Evolutionary conservation across 2,329 filamentous ascomycete species (phyloP).

Genomic region (Xylaria hypoxylon): DNA sequence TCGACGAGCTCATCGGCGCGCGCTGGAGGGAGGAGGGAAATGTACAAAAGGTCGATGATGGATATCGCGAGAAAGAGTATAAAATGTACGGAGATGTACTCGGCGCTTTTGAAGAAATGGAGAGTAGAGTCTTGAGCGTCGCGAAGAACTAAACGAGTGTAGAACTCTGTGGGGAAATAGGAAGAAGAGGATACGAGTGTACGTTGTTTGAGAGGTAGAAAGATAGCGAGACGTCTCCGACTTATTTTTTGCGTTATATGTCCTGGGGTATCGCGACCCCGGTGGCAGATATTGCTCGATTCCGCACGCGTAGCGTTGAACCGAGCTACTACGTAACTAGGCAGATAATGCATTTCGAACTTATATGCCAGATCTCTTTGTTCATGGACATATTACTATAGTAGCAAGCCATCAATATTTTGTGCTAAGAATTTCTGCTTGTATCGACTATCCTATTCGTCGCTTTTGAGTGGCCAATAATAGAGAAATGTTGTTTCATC

Average conservation of each 20-base stretch:
- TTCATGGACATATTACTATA: too few relatives aligned
- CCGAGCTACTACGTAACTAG: too few relatives aligned
- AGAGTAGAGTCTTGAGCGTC: constrained; percentile 48
- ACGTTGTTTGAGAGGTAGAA: background rate
- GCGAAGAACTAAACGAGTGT: constrained; percentile 45
- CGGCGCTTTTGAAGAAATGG: constrained; percentile 61
- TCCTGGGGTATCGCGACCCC: background rate
- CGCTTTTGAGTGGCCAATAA: too few relatives aligned
- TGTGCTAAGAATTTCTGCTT: too few relatives aligned
- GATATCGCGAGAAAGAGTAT: constrained; percentile 81
- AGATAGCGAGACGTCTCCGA: background rate
- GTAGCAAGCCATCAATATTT: too few relatives aligned
- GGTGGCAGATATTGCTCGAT: too few relatives aligned
- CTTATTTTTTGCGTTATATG: background rate
- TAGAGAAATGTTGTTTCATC: too few relatives aligned
- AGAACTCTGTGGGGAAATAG: background rate
- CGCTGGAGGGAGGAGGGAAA: constrained; percentile 89
- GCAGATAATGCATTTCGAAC: too few relatives aligned
- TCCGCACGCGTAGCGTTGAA: too few relatives aligned
- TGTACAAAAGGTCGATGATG: constrained; percentile 83
- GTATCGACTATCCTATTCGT: too few relatives aligned
- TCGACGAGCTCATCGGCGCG: constrained; percentile 86
- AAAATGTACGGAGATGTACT: constrained; percentile 82
- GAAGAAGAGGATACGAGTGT: background rate
- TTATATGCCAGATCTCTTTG: too few relatives aligned